Percentiles rank a stretch among this genome's conserved stretches.
These are phyloP conservation scores for Exsudoporus frostii DNA, from an alignment of 768 basidiomycete genomes.

Conservation along the genomic window DNA sequence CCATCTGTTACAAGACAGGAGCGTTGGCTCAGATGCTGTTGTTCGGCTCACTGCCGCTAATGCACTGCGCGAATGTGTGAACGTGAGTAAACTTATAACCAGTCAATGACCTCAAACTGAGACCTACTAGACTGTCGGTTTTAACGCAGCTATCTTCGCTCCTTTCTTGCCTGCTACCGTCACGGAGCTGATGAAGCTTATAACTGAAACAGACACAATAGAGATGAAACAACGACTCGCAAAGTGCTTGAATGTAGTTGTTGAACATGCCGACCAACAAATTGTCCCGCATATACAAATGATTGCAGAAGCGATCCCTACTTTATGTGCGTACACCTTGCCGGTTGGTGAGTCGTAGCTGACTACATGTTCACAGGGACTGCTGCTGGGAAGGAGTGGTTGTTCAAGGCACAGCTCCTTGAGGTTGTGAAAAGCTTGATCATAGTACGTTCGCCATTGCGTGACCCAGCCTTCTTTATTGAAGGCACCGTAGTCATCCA, in stretches of 20 bases:
- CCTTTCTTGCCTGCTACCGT: slow-evolving; percentile 64
- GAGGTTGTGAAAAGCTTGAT: slow-evolving; percentile 68
- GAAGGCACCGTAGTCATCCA: slow-evolving; percentile 52
- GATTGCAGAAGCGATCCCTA: slow-evolving; percentile 64
- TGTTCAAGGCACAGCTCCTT: slow-evolving; percentile 70
- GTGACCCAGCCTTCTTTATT: background rate
- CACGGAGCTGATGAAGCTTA: slow-evolving; percentile 62
- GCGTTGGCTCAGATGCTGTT: slow-evolving; percentile 72
- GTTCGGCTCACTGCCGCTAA: slow-evolving; percentile 84
- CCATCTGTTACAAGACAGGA: slow-evolving; percentile 68
- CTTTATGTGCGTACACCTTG: slow-evolving; percentile 54
- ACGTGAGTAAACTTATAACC: slow-evolving; percentile 53
- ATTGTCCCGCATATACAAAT: slow-evolving; percentile 63
- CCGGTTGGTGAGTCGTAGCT: background rate
- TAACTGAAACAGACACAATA: slow-evolving; percentile 68
- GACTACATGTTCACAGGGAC: slow-evolving; percentile 49
- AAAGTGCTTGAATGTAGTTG: slow-evolving; percentile 62
- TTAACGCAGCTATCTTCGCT: slow-evolving; percentile 60
- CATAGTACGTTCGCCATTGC: slow-evolving; percentile 42
- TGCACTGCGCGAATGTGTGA: slow-evolving; percentile 77
- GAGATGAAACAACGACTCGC: slow-evolving; percentile 79
- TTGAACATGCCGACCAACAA: slow-evolving; percentile 52
- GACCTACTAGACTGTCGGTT: slow-evolving; percentile 52
- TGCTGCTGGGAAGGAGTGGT: slow-evolving; percentile 60
- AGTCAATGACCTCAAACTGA: slow-evolving; percentile 3